Evolutionary conservation across 148 eudicot species (phyloP).

Genomic region (Cornus suecica): DNA sequence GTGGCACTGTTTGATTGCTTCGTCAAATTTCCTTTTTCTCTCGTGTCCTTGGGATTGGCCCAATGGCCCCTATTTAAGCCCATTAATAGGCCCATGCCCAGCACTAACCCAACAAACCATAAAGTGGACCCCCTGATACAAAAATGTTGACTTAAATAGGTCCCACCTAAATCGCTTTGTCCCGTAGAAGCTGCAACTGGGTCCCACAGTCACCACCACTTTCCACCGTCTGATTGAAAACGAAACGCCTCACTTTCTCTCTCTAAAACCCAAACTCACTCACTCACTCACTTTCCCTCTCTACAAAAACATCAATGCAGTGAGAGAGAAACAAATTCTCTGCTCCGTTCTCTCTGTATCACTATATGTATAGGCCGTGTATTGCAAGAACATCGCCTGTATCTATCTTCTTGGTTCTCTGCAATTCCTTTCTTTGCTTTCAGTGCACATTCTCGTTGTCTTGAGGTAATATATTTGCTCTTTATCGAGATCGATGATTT

Average conservation of each 20-base stretch:
- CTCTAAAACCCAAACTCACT: too few relatives aligned
- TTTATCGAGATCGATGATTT: background rate
- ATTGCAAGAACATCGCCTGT: conserved; percentile 5
- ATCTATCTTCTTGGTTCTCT: background rate
- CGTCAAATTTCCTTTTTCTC: too few relatives aligned
- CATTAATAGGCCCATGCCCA: background rate
- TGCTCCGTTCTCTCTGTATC: conserved; percentile 14
- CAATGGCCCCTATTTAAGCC: too few relatives aligned
- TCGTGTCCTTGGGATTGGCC: too few relatives aligned
- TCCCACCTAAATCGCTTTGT: background rate
- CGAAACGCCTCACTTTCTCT: conserved; percentile 14
- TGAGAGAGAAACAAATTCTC: conserved; percentile 16
- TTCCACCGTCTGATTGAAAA: conserved; percentile 24
- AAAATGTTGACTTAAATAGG: background rate
- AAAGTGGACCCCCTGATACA: background rate
- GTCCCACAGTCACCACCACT: background rate
- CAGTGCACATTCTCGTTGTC: conserved; percentile 17
- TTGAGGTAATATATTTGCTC: background rate
- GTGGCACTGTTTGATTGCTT: too few relatives aligned
- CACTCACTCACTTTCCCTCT: too few relatives aligned
- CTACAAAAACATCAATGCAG: background rate
- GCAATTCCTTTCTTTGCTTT: conserved; percentile 22
- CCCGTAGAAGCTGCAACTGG: background rate
- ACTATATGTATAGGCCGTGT: background rate
- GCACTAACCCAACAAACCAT: background rate